Percentiles rank a stretch among this genome's conserved stretches.
These are phyloP conservation scores for Ophiostoma ulmi DNA, from an alignment of 2,329 filamentous ascomycete species.

Conservation along the genomic window DNA sequence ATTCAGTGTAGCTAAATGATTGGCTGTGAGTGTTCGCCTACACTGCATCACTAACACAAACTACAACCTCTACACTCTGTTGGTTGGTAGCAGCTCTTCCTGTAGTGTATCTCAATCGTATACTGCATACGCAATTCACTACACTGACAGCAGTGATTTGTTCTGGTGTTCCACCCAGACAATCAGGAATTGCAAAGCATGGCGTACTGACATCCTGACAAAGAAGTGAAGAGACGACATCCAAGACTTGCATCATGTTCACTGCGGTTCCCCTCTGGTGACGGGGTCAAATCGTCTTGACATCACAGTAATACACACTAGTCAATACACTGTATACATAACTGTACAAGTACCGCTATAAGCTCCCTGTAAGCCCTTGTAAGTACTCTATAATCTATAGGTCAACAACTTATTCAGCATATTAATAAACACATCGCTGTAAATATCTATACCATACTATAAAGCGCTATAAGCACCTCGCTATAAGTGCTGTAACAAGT, in stretches of 20 bases:
- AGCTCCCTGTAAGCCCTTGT: no score
- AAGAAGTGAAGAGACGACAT: neutral
- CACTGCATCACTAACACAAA: neutral
- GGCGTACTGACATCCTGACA: neutral
- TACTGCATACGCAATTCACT: neutral
- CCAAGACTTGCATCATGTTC: constrained; percentile 7
- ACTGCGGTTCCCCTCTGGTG: neutral
- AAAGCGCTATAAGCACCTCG: no score
- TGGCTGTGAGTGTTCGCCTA: neutral
- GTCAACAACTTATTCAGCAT: no score
- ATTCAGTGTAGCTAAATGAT: neutral
- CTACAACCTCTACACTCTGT: neutral
- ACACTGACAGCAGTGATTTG: neutral
- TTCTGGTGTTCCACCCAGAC: neutral
- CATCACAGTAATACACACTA: no score
- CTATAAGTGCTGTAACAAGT: no score
- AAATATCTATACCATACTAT: no score
- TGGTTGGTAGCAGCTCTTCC: neutral
- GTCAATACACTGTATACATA: no score
- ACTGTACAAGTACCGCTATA: no score
- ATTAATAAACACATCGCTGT: no score
- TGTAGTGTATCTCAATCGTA: neutral
- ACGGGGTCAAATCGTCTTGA: no score
- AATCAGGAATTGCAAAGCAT: neutral
- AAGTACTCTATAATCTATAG: no score